Evolutionary conservation across 441 rosid species (phyloP).

Genomic region (Arabidopsis lyrata): DNA sequence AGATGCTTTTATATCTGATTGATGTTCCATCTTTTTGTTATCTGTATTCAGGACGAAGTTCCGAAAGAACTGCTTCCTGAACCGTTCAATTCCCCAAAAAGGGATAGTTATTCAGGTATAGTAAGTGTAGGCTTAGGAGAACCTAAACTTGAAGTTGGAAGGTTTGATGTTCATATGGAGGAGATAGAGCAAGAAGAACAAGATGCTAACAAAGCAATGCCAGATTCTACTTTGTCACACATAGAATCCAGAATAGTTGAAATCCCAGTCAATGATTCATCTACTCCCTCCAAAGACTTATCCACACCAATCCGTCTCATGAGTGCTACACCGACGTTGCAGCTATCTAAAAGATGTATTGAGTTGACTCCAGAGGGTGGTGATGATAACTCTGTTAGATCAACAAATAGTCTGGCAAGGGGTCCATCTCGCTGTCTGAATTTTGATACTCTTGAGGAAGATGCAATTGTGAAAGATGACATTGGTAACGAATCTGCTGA

Average conservation of each 20-base stretch:
- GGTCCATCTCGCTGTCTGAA: constrained; percentile 64
- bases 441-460: constrained; percentile 64
- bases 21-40: not conserved
- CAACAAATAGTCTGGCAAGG: constrained; percentile 55
- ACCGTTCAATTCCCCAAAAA: constrained; percentile 58
- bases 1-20: not conserved
- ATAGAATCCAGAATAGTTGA: constrained; percentile 38
- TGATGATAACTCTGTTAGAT: constrained; percentile 33
- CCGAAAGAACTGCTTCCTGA: constrained; percentile 80
- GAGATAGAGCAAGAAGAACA: constrained; percentile 29
- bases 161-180: constrained; percentile 31
- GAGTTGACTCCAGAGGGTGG: constrained; percentile 62
- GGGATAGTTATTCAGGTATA: constrained; percentile 7
- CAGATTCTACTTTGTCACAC: constrained; percentile 25
- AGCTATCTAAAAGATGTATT: constrained; percentile 62
- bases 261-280: constrained; percentile 61
- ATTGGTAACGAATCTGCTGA: constrained; percentile 1
- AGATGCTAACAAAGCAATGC: constrained; percentile 4
- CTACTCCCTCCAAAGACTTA: constrained; percentile 45
- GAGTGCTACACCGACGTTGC: constrained; percentile 64
- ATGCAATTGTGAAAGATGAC: constrained; percentile 7
- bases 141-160: constrained; percentile 22
- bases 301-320: constrained; percentile 64
- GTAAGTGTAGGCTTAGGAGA: constrained; percentile 2
- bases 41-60: constrained; percentile 64